Base-by-base conservation (phyloP, 2,329 filamentous ascomycete genomes). In the Xylariaceae sp. region DNA sequence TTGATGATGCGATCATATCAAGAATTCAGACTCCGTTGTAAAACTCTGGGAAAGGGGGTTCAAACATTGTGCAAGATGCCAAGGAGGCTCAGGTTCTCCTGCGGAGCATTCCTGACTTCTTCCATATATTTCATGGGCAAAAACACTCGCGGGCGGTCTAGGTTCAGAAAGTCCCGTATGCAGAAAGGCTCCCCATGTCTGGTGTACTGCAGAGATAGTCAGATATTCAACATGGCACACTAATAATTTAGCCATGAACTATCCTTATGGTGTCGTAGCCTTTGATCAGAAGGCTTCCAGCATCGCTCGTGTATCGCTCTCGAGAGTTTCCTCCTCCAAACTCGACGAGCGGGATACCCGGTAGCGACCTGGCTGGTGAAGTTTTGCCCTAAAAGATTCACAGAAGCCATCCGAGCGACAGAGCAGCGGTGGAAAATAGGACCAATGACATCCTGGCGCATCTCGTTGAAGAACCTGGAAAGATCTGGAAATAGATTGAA, bases 341-440 rank as follows among this genome's bases (percentile, higher is more conserved):
- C 33, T 58, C 50, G 37, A 55, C 55, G 43, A 58, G 51, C 9
- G 55, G 36, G 33, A 57, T 53, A 35, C 55, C 50, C 29, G 46
- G 36, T 7, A 54, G 35, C 44, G 46, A 46, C 20, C 42, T 54
- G 46, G 55, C 50, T 29, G 50, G 55, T 2, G 50, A 53, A 8
- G 51, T 27, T 32, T 57, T 57, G 16, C 26, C 24, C 45, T 36
- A 57, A 24, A 57, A 15, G 23, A 9, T 47, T 45, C 53, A 56
- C 24, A 29, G 8, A 9, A 56, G 48, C 53, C 53, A 56, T n/a
- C 36, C 30, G 37, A 41, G 37, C 15, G 47, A 56, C 5, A 46
- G 18, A 40, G 11, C 48, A 15, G 47, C 41, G 11, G 35, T 27
- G n/a, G 30, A 4, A n/a, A 55, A 21, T 23, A 37, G 10, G 32